Base-by-base conservation (phyloP, 2,329 filamentous ascomycete genomes). In the Cladosporium sp. region DNA sequence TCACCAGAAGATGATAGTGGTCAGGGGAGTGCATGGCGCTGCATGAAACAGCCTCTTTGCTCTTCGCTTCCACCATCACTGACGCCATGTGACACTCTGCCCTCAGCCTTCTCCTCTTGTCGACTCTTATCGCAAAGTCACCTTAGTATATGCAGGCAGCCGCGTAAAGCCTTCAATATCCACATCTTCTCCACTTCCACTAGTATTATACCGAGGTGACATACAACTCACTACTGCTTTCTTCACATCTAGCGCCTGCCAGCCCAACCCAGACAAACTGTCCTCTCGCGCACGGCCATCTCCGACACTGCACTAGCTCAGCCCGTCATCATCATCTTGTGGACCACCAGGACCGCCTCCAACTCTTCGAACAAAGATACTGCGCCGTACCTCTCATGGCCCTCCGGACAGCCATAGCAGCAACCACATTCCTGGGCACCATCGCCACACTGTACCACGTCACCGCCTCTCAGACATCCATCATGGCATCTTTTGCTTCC, bases 401-500 rank as follows among this genome's bases (percentile, higher is more conserved):
- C 24, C 26, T 44, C 21, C 61, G 61, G n/a, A 64, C 51, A 55
- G 61, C 61, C 28, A 57, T 64, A 55, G 24, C 55, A 18, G 51
- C 61, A 44, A 64, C 61, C 34, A 51, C 61, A 47, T 54, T 64
- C 51, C 28, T 64, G 3, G 61, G 61, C 61, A 57, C 61, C 21
- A 6, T 64, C 36, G 61, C 61, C 38, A 64, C 61, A 18, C 28
- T 64, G 8, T 64, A 64, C 51, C 61, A 64, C 61, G 21, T 64
- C 49, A 47, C 34, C 34, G 24, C 51, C 24, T 55, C 61, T n/a
- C 51, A 64, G 26, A 54, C 61, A 28, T 54, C 49, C 34, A 57
- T 64, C 51, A 54, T 63, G 60, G 24, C 60, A 5, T 57, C 61
- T 24, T 11, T 34, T 2, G 15, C 51, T 26, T 34, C 34, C 11